Percentiles rank a stretch among this genome's conserved stretches.
These are phyloP conservation scores for Saraca asoca DNA, from an alignment of 331 rosid species.

Conservation along the genomic window DNA sequence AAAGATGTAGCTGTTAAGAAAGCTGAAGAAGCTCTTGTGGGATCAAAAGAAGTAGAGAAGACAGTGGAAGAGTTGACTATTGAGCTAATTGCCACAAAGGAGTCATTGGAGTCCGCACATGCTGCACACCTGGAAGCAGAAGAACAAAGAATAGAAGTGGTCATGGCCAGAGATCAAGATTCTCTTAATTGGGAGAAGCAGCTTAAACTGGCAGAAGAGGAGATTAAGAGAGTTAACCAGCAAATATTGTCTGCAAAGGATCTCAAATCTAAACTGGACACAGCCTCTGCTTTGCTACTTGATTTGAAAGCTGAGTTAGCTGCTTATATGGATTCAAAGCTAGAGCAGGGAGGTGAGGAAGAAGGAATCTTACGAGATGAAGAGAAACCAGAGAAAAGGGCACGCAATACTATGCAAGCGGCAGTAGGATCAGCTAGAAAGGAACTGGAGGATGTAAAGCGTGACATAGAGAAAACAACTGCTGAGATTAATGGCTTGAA, in stretches of 20 bases:
- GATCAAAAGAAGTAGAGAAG: conserved; percentile 80
- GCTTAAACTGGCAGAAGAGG: conserved; percentile 82
- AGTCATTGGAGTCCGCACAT: conserved; percentile 80
- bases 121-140: conserved; percentile 93
- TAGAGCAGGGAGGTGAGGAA: conserved; percentile 56
- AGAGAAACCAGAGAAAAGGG: conserved; percentile 51
- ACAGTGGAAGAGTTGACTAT: conserved; percentile 80
- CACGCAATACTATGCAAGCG: conserved; percentile 50
- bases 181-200: conserved; percentile 89
- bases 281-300: conserved; percentile 73
- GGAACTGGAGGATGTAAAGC: conserved; percentile 83
- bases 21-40: conserved; percentile 75
- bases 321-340: conserved; percentile 80
- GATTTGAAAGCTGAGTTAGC: conserved; percentile 86
- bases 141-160: conserved; percentile 85
- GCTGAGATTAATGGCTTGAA: conserved; percentile 78
- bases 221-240: conserved; percentile 67
- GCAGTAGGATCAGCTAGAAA: conserved; percentile 65
- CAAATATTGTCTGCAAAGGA: conserved; percentile 76
- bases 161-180: conserved; percentile 91
- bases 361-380: conserved; percentile 43
- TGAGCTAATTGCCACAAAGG: conserved; percentile 76
- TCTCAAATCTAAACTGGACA: conserved; percentile 74
- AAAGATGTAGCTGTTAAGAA: conserved; percentile 71
- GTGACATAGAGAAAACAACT: conserved; percentile 80